Base-by-base conservation (phyloP, 371 early-diverging fungal species). In the Zopfochytrium polystomum region DNA sequence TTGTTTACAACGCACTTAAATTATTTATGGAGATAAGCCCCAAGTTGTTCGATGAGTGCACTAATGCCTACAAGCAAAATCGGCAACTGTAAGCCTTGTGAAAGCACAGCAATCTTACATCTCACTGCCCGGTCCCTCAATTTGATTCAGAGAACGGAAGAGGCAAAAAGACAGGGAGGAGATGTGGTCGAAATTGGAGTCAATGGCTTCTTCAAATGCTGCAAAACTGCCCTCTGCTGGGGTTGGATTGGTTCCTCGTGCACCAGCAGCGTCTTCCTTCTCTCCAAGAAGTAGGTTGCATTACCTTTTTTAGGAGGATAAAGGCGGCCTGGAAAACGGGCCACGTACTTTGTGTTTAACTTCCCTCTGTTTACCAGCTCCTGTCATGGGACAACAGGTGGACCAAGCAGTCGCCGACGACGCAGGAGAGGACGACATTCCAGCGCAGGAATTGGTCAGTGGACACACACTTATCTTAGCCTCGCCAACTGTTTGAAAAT, bases 1-100 rank as follows among this genome's bases (percentile, higher is more conserved):
- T 92, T 5, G 93, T 95, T 13, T 93, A 91, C 72, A 91, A 92
- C 63, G 91, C 95, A 1, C 78, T 96, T 52, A 91, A 93, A 58
- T 80, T 92, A 49, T 89, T 96, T 60, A 92, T 92, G 87, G 90
- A 91, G 46, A 85, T 92, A 32, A 87, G 89, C 71, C 91, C 93
- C 29, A 84, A 84, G 58, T 73, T 96, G 33, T 97, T 95, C 77
- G 95, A 96, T 58, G 85, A 89, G 52, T 90, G 90, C 72, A 86
- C 90, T 13, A 85, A 86, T 55, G 80, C 87, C 63, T 90, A 86
- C 74, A 91, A 90, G 68, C 83, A 81, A 30, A 86, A 83, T 35
- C 81, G 90, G 13, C 91, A 91, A 79, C 62, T 83, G 91, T 92
- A 84, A 68, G 87, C 74, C 22, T n/a, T 38, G 3, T n/a, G n/a